phyloP scores from a whole-genome alignment of 2,329 filamentous ascomycete genomes.

The Fusarium piperis region DNA sequence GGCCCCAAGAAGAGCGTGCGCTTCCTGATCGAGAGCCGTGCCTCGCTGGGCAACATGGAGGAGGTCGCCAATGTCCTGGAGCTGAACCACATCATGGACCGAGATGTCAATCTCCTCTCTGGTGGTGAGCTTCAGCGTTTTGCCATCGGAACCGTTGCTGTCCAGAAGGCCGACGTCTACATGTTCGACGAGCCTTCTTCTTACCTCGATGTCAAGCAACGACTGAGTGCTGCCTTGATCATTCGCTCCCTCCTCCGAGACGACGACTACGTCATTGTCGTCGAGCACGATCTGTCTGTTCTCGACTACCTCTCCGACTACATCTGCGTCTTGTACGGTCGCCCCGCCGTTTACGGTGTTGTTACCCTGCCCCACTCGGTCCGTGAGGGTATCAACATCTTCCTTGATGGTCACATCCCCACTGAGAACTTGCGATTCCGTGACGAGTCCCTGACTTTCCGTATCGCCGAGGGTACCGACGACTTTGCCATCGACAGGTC shows the following conservation, averaged over 20 bases:
- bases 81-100: constrained; percentile 87
- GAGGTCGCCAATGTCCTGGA: constrained; percentile 87
- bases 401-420: constrained; percentile 96
- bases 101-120: constrained; percentile 89
- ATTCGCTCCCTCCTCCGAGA: constrained; percentile 90
- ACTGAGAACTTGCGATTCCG: constrained; percentile 99
- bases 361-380: constrained; percentile 96
- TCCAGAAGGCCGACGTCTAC: constrained; percentile 96
- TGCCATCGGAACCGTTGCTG: constrained; percentile 93
- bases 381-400: constrained; percentile 99
- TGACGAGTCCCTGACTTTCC: constrained; percentile 95
- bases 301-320: constrained; percentile 99
- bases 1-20: constrained; percentile 82
- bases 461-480: constrained; percentile 87
- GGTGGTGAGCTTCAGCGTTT: constrained; percentile 99
- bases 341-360: constrained; percentile 95
- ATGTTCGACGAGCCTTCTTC: constrained; percentile 99
- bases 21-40: constrained; percentile 78
- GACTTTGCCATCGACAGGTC: constrained; percentile 87
- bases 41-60: constrained; percentile 81
- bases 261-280: constrained; percentile 96
- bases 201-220: constrained; percentile 99
- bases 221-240: constrained; percentile 89
- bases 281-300: constrained; percentile 98
- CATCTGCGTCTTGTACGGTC: constrained; percentile 96